Base-by-base conservation (phyloP, 2,329 filamentous ascomycete species). In the Alternaria sp. region DNA sequence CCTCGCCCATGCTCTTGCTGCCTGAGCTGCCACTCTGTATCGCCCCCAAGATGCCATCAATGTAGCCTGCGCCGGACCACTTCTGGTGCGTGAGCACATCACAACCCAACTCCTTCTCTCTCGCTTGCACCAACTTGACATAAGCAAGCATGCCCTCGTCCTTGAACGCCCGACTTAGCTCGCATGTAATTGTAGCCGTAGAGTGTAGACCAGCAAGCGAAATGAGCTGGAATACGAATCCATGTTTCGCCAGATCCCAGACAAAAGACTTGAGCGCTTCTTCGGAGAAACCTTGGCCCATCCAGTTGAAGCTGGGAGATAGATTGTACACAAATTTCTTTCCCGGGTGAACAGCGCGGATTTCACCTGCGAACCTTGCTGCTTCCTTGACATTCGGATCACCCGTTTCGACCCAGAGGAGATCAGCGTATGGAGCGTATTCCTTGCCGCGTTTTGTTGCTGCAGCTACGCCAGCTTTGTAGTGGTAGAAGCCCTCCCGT, bases 271-370 rank as follows among this genome's bases (percentile, higher is more conserved):
- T 93, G 56, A 99, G 85, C 6, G 90, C 90, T 62, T 88, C 89
- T 65, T 93, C 88, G 3, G 87, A 90, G 81, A 98, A 99, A 30
- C 94, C 95, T 76, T 98, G 94, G 11, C 89, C 89, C 88, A 96
- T 95, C 95, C 95, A 99, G 84, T 99, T 98, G 86, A 99, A 99
- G 8, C 92, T 96, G 1, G 95, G 95, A 5, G 90, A 94, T 2
- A 99, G 86, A 81, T 99, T 99, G 83, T 99, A 99, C 0, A 98
- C 94, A 24, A 99, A 86, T 36, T 92, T 91, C 86, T 98, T 98
- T 62, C 87, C 88, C 0, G 93, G 92, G 71, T 87, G 84, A 4
- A 81, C 83, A 0, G 82, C 80, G 55, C 91, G 88, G 62, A 99
- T 95, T 46, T 93, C 87, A 11, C 86, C 85, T 12, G 91, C 92